Percentiles rank a stretch among this genome's conserved stretches.
These are phyloP conservation scores for Exophiala sp. DNA, from an alignment of 2,329 filamentous ascomycete species.

Conservation along the genomic window DNA sequence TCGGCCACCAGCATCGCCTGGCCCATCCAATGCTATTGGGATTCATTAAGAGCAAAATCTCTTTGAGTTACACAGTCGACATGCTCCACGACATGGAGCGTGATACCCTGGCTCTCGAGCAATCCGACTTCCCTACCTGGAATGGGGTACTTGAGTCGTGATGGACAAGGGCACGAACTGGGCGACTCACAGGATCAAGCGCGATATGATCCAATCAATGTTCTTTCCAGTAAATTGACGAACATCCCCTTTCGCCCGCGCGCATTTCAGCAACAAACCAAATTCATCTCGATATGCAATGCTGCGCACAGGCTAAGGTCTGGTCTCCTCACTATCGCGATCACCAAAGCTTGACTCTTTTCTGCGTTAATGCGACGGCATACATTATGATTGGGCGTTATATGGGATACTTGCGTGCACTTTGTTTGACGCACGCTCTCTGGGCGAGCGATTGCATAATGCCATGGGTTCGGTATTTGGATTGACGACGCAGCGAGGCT, in stretches of 20 bases:
- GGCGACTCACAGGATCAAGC: conserved; percentile 19
- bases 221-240: conserved; percentile 23
- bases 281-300: conserved; percentile 23
- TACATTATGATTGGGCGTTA: conserved; percentile 19
- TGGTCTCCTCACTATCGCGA: no score
- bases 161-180: conserved; percentile 3
- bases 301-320: conserved; percentile 8
- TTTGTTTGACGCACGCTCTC: conserved; percentile 22
- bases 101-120: conserved; percentile 22
- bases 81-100: no score
- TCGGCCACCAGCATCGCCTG: conserved; percentile 9
- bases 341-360: background rate
- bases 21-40: conserved; percentile 25
- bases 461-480: conserved; percentile 21
- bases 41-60: conserved; percentile 24
- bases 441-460: conserved; percentile 21
- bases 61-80: no score
- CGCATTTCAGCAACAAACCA: conserved; percentile 23
- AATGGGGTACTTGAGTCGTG: conserved; percentile 22
- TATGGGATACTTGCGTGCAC: conserved; percentile 13
- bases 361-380: conserved; percentile 10
- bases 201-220: conserved; percentile 20
- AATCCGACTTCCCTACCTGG: conserved; percentile 23
- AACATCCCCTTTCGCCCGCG: conserved; percentile 23
- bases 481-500: conserved; percentile 20